Base-by-base conservation (phyloP, 2,329 filamentous ascomycete genomes). In the Penicillium brevicompactum region DNA sequence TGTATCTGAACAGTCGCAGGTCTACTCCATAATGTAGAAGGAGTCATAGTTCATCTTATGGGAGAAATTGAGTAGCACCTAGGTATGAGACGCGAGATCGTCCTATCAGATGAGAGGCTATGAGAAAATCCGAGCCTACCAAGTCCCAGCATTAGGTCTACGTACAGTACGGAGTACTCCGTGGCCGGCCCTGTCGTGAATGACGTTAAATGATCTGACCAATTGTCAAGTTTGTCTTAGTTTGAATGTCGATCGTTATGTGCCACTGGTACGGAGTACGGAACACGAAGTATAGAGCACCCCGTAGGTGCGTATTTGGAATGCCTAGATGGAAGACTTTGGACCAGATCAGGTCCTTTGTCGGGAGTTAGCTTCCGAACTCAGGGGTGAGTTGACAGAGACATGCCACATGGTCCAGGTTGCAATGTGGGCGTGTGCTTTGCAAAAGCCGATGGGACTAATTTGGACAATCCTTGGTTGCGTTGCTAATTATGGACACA, bases 361-460 rank as follows among this genome's bases (percentile, higher is more conserved):
- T 13, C 34, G 11, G 34, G 11, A 37, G 34, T 37, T 13, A 4
- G 34, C 34, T 4, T 24, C 4, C 5, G 8, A 18, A 18, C 21
- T 43, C 50, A 53, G 50, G 50, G 50, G 50, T 34, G 48, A 37
- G 4, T 37, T n/a, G 2, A 37, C n/a, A 16, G 14, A n/a, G 7
- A 6, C 8, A 4, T 27, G 14, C 4, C 13, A 16, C 13, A 14
- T 37, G 34, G 34, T 27, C 34, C 13, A 37, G 34, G 7, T 4
- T 37, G 24, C 24, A 27, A 13, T 14, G 31, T 34, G 31, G 31
- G 3, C 31, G 13, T 34, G 11, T 38, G 22, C 13, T 40, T 46
- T 53, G n/a, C 10, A 37, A 53, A 53, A 14, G 21, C 37, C 45
- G 45, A 42, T 49, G 7, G 13, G n/a, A 48, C 32, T 47, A 14